These are phyloP conservation scores for Nicotiana benthamiana DNA, from an alignment of 257 asterid genomes.

Conservation along the genomic window DNA sequence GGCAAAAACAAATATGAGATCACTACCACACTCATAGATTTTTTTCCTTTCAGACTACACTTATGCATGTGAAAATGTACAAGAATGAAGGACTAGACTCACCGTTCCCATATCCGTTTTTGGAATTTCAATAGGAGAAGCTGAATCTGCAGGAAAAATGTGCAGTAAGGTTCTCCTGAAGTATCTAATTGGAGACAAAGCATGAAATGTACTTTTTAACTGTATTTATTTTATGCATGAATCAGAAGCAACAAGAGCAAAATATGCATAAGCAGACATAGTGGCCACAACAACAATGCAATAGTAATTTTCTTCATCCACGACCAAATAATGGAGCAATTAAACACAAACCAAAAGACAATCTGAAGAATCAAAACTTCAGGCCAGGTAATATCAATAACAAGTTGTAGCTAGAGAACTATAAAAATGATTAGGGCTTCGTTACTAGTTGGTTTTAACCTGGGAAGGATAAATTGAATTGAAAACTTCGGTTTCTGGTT, in stretches of 20 bases:
- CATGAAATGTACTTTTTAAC: background rate
- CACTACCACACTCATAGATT: background rate
- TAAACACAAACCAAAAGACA: background rate
- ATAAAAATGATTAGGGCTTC: background rate
- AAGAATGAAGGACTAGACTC: constrained; percentile 9
- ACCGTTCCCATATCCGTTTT: background rate
- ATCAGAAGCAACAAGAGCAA: background rate
- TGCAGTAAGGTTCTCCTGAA: background rate
- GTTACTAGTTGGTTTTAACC: background rate
- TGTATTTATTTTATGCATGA: background rate
- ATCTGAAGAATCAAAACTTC: background rate
- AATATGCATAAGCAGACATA: background rate
- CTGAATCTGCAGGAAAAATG: background rate
- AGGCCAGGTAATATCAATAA: background rate
- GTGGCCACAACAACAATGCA: background rate
- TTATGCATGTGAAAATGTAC: background rate
- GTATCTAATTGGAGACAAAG: background rate
- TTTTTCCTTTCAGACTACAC: background rate
- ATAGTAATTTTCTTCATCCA: background rate
- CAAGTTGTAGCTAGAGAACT: background rate
- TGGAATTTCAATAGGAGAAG: background rate
- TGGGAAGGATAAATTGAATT: background rate
- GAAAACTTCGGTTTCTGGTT: background rate
- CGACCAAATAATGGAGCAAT: background rate
- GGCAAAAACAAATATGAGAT: background rate